A percentile compares a stretch with the other conserved stretches of the same genome.
Conservation (phyloP, 768 basidiomycete species). For the Pilatotrama ljubarskyi region DNA sequence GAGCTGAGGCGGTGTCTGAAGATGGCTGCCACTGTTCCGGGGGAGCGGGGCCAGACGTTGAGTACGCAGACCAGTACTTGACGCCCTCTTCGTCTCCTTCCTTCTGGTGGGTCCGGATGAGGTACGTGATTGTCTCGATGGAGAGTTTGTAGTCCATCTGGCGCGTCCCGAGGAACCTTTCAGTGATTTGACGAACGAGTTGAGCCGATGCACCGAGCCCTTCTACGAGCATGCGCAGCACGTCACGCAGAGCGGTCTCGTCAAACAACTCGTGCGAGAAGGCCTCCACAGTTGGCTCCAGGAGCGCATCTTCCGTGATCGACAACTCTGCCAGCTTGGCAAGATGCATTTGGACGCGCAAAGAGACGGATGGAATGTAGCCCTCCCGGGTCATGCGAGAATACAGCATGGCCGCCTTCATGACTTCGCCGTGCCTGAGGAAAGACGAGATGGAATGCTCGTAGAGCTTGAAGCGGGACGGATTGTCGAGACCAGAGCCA, state of each 20-base stretch:
- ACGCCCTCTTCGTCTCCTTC: constrained; percentile 35
- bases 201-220: constrained; percentile 12
- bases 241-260: constrained; percentile 25
- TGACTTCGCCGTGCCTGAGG: constrained; percentile 38
- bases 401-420: constrained; percentile 43
- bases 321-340: constrained; percentile 31
- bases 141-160: constrained; percentile 12
- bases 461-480: constrained; percentile 28
- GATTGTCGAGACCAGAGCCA: neutral
- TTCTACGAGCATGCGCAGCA: constrained; percentile 41
- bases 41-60: neutral
- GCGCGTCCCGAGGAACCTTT: constrained; percentile 12
- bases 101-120: constrained; percentile 33
- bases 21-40: constrained; percentile 25
- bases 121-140: constrained; percentile 15
- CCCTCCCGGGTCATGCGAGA: constrained; percentile 43
- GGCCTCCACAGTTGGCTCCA: constrained; percentile 19
- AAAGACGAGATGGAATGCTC: constrained; percentile 43
- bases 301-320: constrained; percentile 21
- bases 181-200: constrained; percentile 20
- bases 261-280: constrained; percentile 22
- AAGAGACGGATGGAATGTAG: constrained; percentile 37
- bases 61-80: constrained; percentile 30
- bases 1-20: constrained; percentile 28
- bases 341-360: constrained; percentile 44